A percentile compares a stretch with the other conserved stretches of the same genome.
Evolutionary conservation across 176 grass and related monocot species (phyloP).

Genomic region (Oryza rufipogon): DNA sequence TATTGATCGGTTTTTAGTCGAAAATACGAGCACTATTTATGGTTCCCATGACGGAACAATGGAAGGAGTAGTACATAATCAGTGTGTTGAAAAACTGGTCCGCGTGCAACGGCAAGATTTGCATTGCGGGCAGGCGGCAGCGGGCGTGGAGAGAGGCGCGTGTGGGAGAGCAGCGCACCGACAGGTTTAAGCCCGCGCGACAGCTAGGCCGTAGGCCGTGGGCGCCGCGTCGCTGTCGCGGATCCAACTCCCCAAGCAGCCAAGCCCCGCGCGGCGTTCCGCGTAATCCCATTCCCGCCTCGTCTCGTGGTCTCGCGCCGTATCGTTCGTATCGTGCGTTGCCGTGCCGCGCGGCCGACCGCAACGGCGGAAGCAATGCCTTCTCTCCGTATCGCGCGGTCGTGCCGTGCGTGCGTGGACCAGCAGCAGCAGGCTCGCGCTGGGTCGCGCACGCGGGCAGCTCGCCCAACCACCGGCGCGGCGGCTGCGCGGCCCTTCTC

Average conservation of each 20-base stretch:
- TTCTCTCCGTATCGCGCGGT: neutral
- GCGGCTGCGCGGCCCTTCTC: constrained; percentile 18
- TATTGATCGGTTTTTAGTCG: no score
- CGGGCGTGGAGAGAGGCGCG: no score
- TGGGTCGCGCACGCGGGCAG: no score
- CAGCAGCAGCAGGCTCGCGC: neutral
- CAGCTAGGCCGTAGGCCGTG: constrained; percentile 32
- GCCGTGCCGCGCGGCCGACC: neutral
- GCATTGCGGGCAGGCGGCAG: no score
- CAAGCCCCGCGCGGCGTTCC: neutral
- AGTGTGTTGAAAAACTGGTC: no score
- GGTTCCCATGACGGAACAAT: no score
- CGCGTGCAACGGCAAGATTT: no score
- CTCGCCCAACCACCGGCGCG: constrained; percentile 25
- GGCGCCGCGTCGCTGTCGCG: constrained; percentile 41
- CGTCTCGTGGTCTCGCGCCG: neutral
- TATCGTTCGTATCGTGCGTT: no score
- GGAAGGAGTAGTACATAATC: no score
- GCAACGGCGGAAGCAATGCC: neutral
- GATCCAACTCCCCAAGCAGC: neutral
- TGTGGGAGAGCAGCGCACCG: constrained; percentile 24
- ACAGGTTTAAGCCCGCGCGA: constrained; percentile 15
- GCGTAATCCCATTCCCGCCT: neutral
- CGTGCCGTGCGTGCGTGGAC: neutral
- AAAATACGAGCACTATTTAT: no score